Base-by-base conservation (phyloP, 2,329 filamentous ascomycete species). In the Diaporthe caulivora region DNA sequence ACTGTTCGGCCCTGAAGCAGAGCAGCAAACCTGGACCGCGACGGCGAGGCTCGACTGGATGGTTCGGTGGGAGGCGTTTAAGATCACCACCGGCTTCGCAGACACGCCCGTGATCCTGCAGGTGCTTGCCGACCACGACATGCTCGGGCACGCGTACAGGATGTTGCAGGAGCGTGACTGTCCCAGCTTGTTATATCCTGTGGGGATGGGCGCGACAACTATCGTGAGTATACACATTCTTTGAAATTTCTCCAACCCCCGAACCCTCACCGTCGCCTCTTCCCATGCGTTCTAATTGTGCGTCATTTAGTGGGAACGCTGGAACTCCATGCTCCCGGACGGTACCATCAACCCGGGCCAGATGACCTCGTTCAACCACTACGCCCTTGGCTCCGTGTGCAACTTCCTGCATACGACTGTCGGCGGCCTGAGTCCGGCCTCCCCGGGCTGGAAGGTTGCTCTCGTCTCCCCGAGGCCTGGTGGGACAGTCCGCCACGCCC, bases 151-250 rank as follows among this genome's bases (percentile, higher is more conserved):
- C 21, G 82, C 83, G 70, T 89, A 88, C 75, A 80, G 80, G 21
- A 88, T 89, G 85, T 80, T 89, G 0, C 79, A 86, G 7, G 82
- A 87, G 76, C 84, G 82, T 3, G 77, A 82, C 3, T 71, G 84
- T 78, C 49, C 85, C 1, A 80, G 78, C 2, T 84, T 81, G 81
- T 77, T 85, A 18, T 84, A 84, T 60, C 81, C 80, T 2, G 78
- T 85, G 21, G 78, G 76, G 8, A 83, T 83, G 81, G 81, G 80
- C 10, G 82, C 80, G 2, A 85, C 83, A 1, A 84, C 82, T 0
- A 79, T 81, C 10, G 60, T 34, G 42, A 64, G 42, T 64, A 11
- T n/a, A n/a, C 3, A 7, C 40, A 21, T 15, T 31, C 24, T 24
- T 24, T 5, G 31, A 24, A 6, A 40, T 7, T 17, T 40, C 10